Evolutionary conservation across 2,329 filamentous ascomycete genomes (phyloP).

Genomic region (Lachnellula suecica): DNA sequence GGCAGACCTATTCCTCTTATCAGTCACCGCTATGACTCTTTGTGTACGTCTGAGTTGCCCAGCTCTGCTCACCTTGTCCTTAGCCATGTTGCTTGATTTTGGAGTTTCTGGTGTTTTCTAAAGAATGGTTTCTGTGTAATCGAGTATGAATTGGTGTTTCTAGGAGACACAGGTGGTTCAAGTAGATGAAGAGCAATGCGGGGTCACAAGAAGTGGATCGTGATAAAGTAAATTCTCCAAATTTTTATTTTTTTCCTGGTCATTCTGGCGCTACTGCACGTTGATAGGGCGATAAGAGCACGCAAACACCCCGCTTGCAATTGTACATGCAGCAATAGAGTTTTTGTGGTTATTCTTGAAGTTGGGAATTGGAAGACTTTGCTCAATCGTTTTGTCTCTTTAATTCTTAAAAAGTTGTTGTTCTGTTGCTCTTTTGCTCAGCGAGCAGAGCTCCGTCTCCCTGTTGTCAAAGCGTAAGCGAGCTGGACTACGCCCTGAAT

Average conservation of each 20-base stretch:
- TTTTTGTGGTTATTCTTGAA: too few species aligned
- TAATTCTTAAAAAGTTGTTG: too few species aligned
- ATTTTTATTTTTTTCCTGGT: not conserved
- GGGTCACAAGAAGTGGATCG: not conserved
- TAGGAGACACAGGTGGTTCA: not conserved
- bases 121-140: not conserved
- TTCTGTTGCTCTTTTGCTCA: too few species aligned
- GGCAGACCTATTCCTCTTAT: constrained; percentile 35
- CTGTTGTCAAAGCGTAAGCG: too few species aligned
- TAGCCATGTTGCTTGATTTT: constrained; percentile 7
- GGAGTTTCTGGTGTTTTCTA: not conserved
- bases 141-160: not conserved
- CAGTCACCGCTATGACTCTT: not conserved
- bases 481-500: too few species aligned
- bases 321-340: not conserved
- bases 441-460: too few species aligned
- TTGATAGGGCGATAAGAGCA: not conserved
- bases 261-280: not conserved
- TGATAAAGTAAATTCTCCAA: not conserved
- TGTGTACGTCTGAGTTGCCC: constrained; percentile 2
- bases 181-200: not conserved
- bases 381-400: too few species aligned
- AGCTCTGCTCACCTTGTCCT: constrained; percentile 6
- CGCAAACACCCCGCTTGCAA: not conserved
- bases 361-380: too few species aligned